phyloP scores from a whole-genome alignment of 768 basidiomycete species.

The Mycena maculata region DNA sequence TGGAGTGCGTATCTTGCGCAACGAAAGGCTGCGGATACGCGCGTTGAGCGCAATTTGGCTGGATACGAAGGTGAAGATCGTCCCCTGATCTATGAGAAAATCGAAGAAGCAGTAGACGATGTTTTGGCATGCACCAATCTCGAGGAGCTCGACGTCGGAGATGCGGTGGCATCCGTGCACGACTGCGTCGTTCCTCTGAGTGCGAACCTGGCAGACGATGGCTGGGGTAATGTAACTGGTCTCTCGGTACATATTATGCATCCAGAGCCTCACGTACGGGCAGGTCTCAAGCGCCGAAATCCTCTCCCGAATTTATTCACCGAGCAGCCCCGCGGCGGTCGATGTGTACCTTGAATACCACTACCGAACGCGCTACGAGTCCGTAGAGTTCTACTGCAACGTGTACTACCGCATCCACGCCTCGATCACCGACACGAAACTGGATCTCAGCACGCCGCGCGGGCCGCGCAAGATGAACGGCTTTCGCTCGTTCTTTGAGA shows the following conservation, averaged over 20 bases:
- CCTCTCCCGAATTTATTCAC: conserved; percentile 3
- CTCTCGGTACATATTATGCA: background rate
- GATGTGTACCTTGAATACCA: background rate
- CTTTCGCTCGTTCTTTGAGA: background rate
- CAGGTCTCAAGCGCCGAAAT: background rate
- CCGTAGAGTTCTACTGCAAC: background rate
- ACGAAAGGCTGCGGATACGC: too few species aligned
- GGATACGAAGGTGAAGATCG: too few species aligned
- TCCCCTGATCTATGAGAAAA: too few species aligned
- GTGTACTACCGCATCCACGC: conserved; percentile 1
- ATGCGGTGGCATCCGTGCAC: too few species aligned
- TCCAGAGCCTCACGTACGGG: too few species aligned
- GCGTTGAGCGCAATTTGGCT: too few species aligned
- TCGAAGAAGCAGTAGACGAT: too few species aligned
- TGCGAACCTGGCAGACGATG: background rate
- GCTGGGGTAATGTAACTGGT: background rate
- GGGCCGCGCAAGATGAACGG: background rate
- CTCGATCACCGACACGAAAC: background rate
- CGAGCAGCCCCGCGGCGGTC: background rate
- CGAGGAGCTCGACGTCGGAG: too few species aligned
- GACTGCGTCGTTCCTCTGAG: too few species aligned
- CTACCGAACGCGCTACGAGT: background rate
- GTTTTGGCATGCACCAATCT: too few species aligned
- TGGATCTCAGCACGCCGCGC: background rate
- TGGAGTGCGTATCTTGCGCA: too few species aligned